phyloP scores from a whole-genome alignment of 495 filamentous ascomycete genomes.

The Elasticomyces elasticus region DNA sequence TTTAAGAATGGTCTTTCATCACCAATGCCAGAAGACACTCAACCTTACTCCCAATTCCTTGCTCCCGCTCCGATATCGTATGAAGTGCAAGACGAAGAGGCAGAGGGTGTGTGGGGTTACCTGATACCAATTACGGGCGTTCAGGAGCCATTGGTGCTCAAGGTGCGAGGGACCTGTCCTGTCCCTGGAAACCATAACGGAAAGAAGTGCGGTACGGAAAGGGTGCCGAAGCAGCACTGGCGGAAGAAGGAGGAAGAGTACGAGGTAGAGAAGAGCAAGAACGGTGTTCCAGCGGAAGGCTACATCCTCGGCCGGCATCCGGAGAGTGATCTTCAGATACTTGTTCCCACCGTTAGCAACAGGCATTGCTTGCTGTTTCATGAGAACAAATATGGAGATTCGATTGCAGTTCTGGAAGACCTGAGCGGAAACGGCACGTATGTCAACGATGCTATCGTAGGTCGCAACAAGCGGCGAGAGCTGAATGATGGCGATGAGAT shows the following conservation, averaged over 20 bases:
- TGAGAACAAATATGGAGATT: slow-evolving; percentile 72
- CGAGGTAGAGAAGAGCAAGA: slow-evolving; percentile 48
- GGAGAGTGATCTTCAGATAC: slow-evolving; percentile 79
- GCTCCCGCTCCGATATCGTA: slow-evolving; percentile 64
- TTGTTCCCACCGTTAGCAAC: slow-evolving; percentile 84
- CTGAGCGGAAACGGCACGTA: slow-evolving; percentile 94
- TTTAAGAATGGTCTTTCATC: slow-evolving; percentile 51
- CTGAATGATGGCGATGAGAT: slow-evolving; percentile 85
- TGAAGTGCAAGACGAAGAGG: slow-evolving; percentile 76
- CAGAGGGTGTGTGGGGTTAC: slow-evolving; percentile 93
- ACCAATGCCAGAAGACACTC: slow-evolving; percentile 50
- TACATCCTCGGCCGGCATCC: slow-evolving; percentile 88
- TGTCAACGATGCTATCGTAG: slow-evolving; percentile 83
- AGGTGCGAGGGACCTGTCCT: slow-evolving; percentile 56
- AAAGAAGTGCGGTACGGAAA: slow-evolving; percentile 33
- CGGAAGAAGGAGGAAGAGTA: slow-evolving; percentile 48
- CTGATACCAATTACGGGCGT: slow-evolving; percentile 68
- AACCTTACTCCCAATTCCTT: slow-evolving; percentile 66
- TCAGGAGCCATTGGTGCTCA: slow-evolving; percentile 63
- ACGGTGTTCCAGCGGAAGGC: slow-evolving; percentile 58
- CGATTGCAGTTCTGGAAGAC: slow-evolving; percentile 78
- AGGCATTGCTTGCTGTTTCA: slow-evolving; percentile 84
- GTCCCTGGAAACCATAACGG: slow-evolving; percentile 28
- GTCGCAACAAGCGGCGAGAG: slow-evolving; percentile 82
- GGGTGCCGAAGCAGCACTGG: slow-evolving; percentile 26